Evolutionary conservation across 148 eudicot genomes (phyloP).

Genomic region (Spergularia bocconei): DNA sequence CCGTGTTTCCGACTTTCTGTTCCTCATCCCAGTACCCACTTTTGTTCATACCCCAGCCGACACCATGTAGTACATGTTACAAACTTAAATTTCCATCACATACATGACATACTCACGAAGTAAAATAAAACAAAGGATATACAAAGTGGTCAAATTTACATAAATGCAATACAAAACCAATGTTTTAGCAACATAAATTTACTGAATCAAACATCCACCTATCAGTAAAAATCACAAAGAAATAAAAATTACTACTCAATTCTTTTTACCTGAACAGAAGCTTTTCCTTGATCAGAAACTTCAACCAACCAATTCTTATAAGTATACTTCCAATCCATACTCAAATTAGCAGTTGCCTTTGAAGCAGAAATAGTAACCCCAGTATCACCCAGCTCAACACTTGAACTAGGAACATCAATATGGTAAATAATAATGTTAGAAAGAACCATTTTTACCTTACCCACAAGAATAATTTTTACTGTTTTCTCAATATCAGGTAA

Average conservation of each 20-base stretch:
- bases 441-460: slow-evolving; percentile 54
- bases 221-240: not conserved
- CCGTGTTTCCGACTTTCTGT: too few species aligned
- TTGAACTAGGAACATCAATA: slow-evolving; percentile 53
- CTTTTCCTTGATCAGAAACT: slow-evolving; percentile 72
- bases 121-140: not conserved
- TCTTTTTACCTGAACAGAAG: slow-evolving; percentile 63
- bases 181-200: not conserved
- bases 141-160: not conserved
- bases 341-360: slow-evolving; percentile 65
- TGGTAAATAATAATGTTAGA: slow-evolving; percentile 55
- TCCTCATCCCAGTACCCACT: too few species aligned
- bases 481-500: slow-evolving; percentile 51
- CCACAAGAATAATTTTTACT: slow-evolving; percentile 58
- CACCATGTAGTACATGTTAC: too few species aligned
- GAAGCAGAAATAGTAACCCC: slow-evolving; percentile 55
- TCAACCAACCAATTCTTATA: slow-evolving; percentile 67
- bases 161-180: slow-evolving; percentile 3
- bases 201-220: not conserved
- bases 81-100: not conserved
- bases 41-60: too few species aligned
- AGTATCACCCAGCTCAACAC: slow-evolving; percentile 43
- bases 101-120: not conserved
- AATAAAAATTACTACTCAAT: not conserved
- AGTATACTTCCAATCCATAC: slow-evolving; percentile 76